These are phyloP conservation scores for Elaphomyces granulatus DNA, from an alignment of 495 filamentous ascomycete genomes.

Conservation along the genomic window DNA sequence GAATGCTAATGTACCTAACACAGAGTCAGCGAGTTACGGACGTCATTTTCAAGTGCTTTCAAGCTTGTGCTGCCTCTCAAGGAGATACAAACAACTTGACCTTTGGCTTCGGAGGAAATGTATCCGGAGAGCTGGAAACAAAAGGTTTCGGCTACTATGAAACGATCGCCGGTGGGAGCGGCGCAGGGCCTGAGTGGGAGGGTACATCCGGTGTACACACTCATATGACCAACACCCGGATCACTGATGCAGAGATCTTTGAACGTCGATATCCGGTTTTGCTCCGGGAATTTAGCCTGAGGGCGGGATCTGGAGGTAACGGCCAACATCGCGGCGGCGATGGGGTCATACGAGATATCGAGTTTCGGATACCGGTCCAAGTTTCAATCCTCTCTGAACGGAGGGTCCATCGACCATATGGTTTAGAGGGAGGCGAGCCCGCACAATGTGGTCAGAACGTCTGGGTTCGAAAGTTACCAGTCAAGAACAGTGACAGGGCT, in stretches of 20 bases:
- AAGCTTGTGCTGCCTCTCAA: constrained; percentile 73
- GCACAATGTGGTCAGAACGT: constrained; percentile 59
- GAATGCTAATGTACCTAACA: neutral
- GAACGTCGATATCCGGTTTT: constrained; percentile 86
- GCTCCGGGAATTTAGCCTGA: constrained; percentile 61
- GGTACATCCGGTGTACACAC: constrained; percentile 78
- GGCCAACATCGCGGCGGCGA: constrained; percentile 34
- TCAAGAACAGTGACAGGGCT: constrained; percentile 5
- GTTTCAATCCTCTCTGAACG: constrained; percentile 70
- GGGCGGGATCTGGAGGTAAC: constrained; percentile 37
- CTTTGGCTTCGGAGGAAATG: constrained; percentile 25
- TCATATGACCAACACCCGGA: constrained; percentile 95
- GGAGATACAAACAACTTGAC: constrained; percentile 71
- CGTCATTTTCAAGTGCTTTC: constrained; percentile 74
- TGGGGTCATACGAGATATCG: constrained; percentile 85
- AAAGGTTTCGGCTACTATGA: constrained; percentile 87
- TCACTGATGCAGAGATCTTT: constrained; percentile 84
- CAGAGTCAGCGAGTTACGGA: constrained; percentile 67
- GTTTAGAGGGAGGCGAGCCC: constrained; percentile 61
- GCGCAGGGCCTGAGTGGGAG: constrained; percentile 67
- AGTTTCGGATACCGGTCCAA: constrained; percentile 68
- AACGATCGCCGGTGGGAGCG: constrained; percentile 80
- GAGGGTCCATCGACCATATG: constrained; percentile 67
- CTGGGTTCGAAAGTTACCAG: constrained; percentile 46
- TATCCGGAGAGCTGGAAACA: constrained; percentile 13